Evolutionary conservation across 371 early-diverging fungal genomes (phyloP).

Genomic region (Syncephalastrum contaminatum): DNA sequence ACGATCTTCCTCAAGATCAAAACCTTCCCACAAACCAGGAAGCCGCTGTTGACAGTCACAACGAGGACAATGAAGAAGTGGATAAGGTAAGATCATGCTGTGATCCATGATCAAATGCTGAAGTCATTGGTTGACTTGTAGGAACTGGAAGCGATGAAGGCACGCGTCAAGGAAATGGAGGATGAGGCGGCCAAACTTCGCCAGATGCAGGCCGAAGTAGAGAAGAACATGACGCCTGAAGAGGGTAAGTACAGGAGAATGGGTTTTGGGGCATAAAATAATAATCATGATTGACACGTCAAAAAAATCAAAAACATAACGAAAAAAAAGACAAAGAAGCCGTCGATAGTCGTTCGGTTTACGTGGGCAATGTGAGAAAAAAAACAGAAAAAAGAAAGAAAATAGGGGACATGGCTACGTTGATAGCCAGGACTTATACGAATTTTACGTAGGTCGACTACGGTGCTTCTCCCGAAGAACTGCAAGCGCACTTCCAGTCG

Average conservation of each 20-base stretch:
- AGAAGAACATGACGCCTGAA: constrained; percentile 73
- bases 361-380: constrained; percentile 86
- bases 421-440: constrained; percentile 1
- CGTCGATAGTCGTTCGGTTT: constrained; percentile 90
- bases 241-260: constrained; percentile 42
- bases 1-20: neutral
- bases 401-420: neutral
- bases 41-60: constrained; percentile 6
- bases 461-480: constrained; percentile 91
- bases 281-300: constrained; percentile 1
- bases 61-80: constrained; percentile 24
- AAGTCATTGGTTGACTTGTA: constrained; percentile 11
- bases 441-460: constrained; percentile 78
- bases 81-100: constrained; percentile 29
- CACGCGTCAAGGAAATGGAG: constrained; percentile 90
- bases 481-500: constrained; percentile 94
- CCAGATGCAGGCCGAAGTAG: constrained; percentile 88
- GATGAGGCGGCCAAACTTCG: constrained; percentile 93
- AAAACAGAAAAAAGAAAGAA: neutral
- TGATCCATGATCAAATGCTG: neutral
- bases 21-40: constrained; percentile 2
- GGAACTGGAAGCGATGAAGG: constrained; percentile 86
- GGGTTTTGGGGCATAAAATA: constrained; percentile 13
- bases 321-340: constrained; percentile 68
- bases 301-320: constrained; percentile 1